Evolutionary conservation across 139 green algal genomes (phyloP).

Genomic region (Klebsormidium nitens): DNA sequence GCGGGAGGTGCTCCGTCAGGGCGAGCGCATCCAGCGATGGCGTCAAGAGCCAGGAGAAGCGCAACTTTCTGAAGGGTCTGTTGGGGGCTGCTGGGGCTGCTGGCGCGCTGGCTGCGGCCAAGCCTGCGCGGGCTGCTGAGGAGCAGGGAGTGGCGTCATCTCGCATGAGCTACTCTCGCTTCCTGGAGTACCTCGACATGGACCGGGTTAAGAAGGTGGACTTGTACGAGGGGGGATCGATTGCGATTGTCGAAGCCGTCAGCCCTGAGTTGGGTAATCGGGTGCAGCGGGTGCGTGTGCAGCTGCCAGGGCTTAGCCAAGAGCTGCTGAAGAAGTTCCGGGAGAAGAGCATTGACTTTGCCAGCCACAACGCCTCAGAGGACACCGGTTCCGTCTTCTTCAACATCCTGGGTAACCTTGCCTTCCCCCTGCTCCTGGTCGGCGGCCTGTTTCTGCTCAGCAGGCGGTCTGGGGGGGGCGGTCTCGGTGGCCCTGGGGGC

Average conservation of each 20-base stretch:
- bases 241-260: slow-evolving; percentile 98
- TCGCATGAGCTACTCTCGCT: slow-evolving; percentile 98
- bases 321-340: slow-evolving; percentile 97
- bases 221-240: slow-evolving; percentile 98
- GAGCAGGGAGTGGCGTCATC: slow-evolving; percentile 79
- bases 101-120: slow-evolving; percentile 1
- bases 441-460: slow-evolving; percentile 98
- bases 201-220: slow-evolving; percentile 99
- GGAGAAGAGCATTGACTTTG: slow-evolving; percentile 98
- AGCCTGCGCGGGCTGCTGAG: neutral
- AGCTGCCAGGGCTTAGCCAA: slow-evolving; percentile 84
- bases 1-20: too few relatives aligned
- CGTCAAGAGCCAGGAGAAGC: slow-evolving; percentile 12
- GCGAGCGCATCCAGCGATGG: too few relatives aligned
- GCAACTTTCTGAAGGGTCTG: slow-evolving; percentile 16
- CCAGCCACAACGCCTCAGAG: slow-evolving; percentile 89
- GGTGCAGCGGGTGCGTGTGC: slow-evolving; percentile 96
- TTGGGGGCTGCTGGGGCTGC: slow-evolving; percentile 17
- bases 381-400: slow-evolving; percentile 79
- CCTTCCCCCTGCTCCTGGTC: slow-evolving; percentile 97
- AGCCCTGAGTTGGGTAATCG: slow-evolving; percentile 98
- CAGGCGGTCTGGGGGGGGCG: slow-evolving; percentile 56
- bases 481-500: slow-evolving; percentile 77
- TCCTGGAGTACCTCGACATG: slow-evolving; percentile 99
- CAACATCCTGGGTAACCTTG: slow-evolving; percentile 85